Percentiles rank a stretch among this genome's conserved stretches.
Evolutionary conservation across 371 early-diverging fungal genomes (phyloP).

Genomic region (Batkoa obscura): DNA sequence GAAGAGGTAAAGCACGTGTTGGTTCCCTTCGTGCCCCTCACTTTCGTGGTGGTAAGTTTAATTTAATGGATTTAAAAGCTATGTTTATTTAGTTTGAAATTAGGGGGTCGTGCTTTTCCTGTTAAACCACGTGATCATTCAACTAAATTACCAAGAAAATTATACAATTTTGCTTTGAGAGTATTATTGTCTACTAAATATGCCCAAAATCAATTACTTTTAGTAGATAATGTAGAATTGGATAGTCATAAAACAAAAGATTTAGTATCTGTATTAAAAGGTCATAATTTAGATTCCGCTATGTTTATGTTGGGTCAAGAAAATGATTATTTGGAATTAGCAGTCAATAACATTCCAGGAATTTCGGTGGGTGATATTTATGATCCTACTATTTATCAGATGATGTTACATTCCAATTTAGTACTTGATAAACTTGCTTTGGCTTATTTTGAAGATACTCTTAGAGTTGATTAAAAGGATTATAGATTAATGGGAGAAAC

Average conservation of each 20-base stretch:
- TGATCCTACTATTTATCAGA: slow-evolving; percentile 45
- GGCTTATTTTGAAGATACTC: slow-evolving; percentile 3
- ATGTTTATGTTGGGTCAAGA: slow-evolving; percentile 27
- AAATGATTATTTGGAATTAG: slow-evolving; percentile 32
- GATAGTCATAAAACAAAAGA: slow-evolving; percentile 35
- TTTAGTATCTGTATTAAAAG: slow-evolving; percentile 21
- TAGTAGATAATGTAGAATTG: slow-evolving; percentile 50
- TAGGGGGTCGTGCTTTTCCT: slow-evolving; percentile 59
- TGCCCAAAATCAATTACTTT: slow-evolving; percentile 65
- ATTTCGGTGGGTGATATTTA: slow-evolving; percentile 40
- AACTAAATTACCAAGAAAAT: slow-evolving; percentile 68
- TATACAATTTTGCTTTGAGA: slow-evolving; percentile 64
- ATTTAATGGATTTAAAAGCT: neutral
- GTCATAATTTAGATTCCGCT: slow-evolving; percentile 25
- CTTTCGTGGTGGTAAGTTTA: slow-evolving; percentile 52
- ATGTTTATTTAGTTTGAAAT: neutral
- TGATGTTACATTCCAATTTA: slow-evolving; percentile 9
- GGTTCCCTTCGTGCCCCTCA: slow-evolving; percentile 77
- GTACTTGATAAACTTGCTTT: slow-evolving; percentile 6
- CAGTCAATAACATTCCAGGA: slow-evolving; percentile 41
- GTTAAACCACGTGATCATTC: slow-evolving; percentile 70
- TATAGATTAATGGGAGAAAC: too few species aligned
- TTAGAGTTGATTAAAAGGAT: neutral
- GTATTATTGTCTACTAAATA: slow-evolving; percentile 76
- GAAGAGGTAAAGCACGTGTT: slow-evolving; percentile 76